Percentiles rank a stretch among this genome's conserved stretches.
Conservation (phyloP, 2,329 filamentous ascomycete genomes). For the Lasiodiplodia citricola region DNA sequence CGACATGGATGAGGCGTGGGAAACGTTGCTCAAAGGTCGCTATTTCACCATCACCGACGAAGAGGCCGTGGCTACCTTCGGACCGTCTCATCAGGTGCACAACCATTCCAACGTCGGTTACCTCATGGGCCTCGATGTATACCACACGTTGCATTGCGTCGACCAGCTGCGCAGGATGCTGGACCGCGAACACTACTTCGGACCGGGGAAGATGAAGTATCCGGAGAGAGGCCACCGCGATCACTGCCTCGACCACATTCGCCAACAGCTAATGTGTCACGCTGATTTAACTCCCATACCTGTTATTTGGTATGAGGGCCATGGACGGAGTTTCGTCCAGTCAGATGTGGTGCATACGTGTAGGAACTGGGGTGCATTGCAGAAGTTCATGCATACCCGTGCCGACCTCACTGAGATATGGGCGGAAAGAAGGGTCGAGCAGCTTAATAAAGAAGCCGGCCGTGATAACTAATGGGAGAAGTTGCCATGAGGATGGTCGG, state of each 20-base stretch:
- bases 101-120: not conserved
- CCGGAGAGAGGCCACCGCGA: slow-evolving; percentile 28
- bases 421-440: no score
- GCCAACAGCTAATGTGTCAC: slow-evolving; percentile 31
- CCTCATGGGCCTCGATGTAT: slow-evolving; percentile 26
- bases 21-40: slow-evolving; percentile 27
- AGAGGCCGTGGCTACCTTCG: not conserved
- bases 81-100: no score
- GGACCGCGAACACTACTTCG: slow-evolving; percentile 28
- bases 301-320: not conserved
- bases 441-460: no score
- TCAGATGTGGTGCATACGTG: no score
- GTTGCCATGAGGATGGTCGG: no score
- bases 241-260: slow-evolving; percentile 31
- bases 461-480: no score
- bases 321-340: no score
- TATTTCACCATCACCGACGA: slow-evolving; percentile 6
- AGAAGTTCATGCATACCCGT: no score
- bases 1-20: slow-evolving; percentile 30
- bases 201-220: not conserved
- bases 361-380: no score
- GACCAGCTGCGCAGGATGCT: slow-evolving; percentile 31
- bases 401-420: no score
- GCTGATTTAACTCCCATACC: slow-evolving; percentile 31
- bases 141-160: slow-evolving; percentile 33